Conservation (phyloP, 371 early-diverging fungal species). For the Batrachochytrium dendrobatidis region DNA sequence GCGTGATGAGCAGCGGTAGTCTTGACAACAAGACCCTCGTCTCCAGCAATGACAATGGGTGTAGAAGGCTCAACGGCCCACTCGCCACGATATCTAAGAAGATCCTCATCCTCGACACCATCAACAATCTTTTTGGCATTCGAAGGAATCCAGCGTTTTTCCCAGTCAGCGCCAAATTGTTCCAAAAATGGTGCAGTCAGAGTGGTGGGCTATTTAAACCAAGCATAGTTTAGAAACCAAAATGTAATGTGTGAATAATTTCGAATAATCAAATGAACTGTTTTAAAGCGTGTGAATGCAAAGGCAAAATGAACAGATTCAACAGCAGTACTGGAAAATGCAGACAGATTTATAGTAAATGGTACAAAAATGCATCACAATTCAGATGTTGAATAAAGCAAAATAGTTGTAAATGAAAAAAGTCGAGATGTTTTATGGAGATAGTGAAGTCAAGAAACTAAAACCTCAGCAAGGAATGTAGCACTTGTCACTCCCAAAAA, state of each 20-base stretch:
- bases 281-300: neutral
- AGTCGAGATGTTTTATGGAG: too few relatives aligned
- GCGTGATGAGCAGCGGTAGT: slow-evolving; percentile 60
- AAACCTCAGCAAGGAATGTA: too few relatives aligned
- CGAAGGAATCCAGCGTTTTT: slow-evolving; percentile 58
- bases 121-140: slow-evolving; percentile 54
- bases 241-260: neutral
- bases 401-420: too few relatives aligned
- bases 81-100: slow-evolving; percentile 58
- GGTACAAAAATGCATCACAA: too few relatives aligned
- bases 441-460: too few relatives aligned
- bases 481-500: too few relatives aligned
- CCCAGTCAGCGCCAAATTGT: slow-evolving; percentile 56
- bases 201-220: slow-evolving; percentile 22
- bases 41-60: slow-evolving; percentile 49
- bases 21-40: slow-evolving; percentile 64
- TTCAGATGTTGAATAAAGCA: too few relatives aligned
- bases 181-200: slow-evolving; percentile 60
- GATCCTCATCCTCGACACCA: slow-evolving; percentile 48
- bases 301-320: too few relatives aligned
- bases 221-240: neutral
- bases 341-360: too few relatives aligned
- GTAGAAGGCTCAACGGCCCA: slow-evolving; percentile 71
- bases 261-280: neutral
- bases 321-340: too few relatives aligned